phyloP scores from a whole-genome alignment of 2,329 filamentous ascomycete genomes.

The Fusarium denticulatum region DNA sequence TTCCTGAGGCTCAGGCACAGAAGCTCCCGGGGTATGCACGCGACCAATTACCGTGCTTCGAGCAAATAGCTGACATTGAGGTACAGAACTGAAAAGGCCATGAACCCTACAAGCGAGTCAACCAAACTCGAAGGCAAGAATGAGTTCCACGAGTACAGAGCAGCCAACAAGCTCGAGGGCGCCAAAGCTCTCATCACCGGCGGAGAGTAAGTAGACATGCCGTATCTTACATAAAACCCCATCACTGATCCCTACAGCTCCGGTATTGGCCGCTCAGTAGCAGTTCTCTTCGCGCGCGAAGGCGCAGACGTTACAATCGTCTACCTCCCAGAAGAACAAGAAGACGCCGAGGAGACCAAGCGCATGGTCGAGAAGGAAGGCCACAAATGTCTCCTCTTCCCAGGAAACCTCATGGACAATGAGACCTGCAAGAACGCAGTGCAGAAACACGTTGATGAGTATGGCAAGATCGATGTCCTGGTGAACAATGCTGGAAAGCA shows the following conservation, averaged over 20 bases:
- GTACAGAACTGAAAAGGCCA: constrained; percentile 48
- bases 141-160: constrained; percentile 51
- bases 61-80: not conserved
- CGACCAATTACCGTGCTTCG: not conserved
- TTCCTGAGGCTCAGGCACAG: constrained; percentile 49
- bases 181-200: constrained; percentile 65
- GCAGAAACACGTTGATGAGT: constrained; percentile 62
- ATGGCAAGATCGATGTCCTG: constrained; percentile 58
- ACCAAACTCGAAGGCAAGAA: constrained; percentile 54
- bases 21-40: constrained; percentile 49
- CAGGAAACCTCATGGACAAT: constrained; percentile 60
- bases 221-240: rapidly evolving
- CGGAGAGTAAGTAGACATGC: constrained; percentile 55
- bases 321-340: constrained; percentile 65
- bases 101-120: constrained; percentile 53
- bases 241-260: constrained; percentile 48
- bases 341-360: constrained; percentile 65
- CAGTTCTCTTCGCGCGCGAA: constrained; percentile 66
- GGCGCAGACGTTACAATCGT: constrained; percentile 66
- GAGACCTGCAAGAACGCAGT: constrained; percentile 61
- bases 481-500: constrained; percentile 70
- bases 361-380: constrained; percentile 62
- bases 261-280: constrained; percentile 64
- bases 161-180: constrained; percentile 59
- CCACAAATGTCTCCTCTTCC: constrained; percentile 57